Percentiles rank a stretch among this genome's conserved stretches.
Conservation (phyloP, 805 yeast genomes). For the Candida pini region DNA sequence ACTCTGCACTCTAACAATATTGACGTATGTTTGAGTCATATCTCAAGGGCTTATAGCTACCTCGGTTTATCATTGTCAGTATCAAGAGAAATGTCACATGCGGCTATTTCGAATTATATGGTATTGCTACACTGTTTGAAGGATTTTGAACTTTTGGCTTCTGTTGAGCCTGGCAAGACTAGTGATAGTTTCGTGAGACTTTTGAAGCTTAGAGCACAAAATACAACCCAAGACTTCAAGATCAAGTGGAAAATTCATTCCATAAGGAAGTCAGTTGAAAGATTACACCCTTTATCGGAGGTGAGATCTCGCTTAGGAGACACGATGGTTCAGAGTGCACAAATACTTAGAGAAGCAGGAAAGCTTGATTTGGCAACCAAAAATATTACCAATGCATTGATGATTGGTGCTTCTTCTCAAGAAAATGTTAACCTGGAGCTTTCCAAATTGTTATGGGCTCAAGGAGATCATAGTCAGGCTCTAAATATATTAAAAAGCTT, state of each 20-base stretch:
- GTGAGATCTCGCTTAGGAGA: conserved; percentile 35
- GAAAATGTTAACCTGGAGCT: conserved; percentile 58
- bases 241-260: conserved; percentile 42
- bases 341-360: conserved; percentile 59
- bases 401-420: conserved; percentile 31
- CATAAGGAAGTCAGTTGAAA: conserved; percentile 33
- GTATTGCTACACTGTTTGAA: conserved; percentile 55
- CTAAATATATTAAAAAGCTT: conserved; percentile 53
- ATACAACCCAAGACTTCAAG: conserved; percentile 33
- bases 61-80: conserved; percentile 58
- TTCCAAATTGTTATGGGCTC: conserved; percentile 81
- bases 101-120: conserved; percentile 42
- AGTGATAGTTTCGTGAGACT: conserved; percentile 12
- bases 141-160: conserved; percentile 44
- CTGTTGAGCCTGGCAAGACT: conserved; percentile 8
- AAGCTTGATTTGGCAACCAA: conserved; percentile 70
- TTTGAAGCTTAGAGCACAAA: conserved; percentile 17
- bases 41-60: conserved; percentile 46
- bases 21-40: conserved; percentile 31
- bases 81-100: conserved; percentile 43
- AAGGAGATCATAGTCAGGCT: conserved; percentile 84
- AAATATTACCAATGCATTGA: conserved; percentile 56
- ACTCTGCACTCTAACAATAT: conserved; percentile 34
- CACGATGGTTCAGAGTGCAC: conserved; percentile 55
- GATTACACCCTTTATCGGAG: conserved; percentile 19